Conservation (phyloP, 208 protist species). For the Naegleria fowleri region DNA sequence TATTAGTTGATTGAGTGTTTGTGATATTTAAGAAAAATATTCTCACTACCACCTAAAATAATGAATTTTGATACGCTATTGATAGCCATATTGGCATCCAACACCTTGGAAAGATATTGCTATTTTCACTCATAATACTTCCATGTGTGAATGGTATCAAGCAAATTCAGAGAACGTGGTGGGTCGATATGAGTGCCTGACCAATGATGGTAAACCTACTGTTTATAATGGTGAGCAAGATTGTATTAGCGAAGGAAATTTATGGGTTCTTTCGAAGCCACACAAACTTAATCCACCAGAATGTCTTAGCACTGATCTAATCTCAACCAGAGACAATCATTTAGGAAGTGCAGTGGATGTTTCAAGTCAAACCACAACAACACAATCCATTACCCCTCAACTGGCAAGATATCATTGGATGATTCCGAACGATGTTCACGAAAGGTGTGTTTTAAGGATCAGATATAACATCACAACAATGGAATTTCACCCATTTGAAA, state of each 20-base stretch:
- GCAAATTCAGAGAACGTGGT: constrained; percentile 55
- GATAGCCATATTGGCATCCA: constrained; percentile 66
- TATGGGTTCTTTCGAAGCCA: neutral
- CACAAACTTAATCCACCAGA: constrained; percentile 31
- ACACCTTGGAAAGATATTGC: constrained; percentile 69
- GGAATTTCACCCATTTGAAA: constrained; percentile 49
- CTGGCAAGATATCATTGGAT: constrained; percentile 46
- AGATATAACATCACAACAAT: constrained; percentile 70
- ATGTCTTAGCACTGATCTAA: constrained; percentile 36
- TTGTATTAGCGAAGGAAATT: neutral
- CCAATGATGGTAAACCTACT: neutral
- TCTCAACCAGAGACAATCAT: constrained; percentile 58
- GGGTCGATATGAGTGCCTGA: constrained; percentile 40
- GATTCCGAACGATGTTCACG: constrained; percentile 37
- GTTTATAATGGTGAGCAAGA: constrained; percentile 30
- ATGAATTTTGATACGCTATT: no score
- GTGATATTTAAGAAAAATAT: no score
- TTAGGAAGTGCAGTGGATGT: constrained; percentile 49
- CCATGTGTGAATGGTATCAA: constrained; percentile 53
- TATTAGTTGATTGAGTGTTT: no score
- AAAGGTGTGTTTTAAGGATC: constrained; percentile 31
- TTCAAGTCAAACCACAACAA: no score
- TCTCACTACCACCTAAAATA: no score
- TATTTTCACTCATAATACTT: constrained; percentile 52
- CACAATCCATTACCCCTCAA: neutral